These are phyloP conservation scores for Gentiana straminea DNA, from an alignment of 257 asterid genomes.

Conservation along the genomic window DNA sequence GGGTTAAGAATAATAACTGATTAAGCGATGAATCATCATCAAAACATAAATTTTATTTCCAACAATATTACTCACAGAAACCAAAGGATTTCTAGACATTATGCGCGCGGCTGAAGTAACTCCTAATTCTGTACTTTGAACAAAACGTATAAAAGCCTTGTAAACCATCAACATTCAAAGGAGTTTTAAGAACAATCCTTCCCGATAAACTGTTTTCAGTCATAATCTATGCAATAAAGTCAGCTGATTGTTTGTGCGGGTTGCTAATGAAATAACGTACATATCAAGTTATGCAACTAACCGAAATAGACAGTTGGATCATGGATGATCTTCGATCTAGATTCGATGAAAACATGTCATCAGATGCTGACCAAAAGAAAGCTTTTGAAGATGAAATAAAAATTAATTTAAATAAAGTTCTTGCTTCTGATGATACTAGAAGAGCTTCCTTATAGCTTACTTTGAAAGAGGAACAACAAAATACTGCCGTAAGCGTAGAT, in stretches of 20 bases:
- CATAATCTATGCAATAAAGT: too few species aligned
- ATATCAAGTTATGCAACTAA: slow-evolving; percentile 46
- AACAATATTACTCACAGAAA: too few species aligned
- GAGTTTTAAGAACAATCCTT: too few species aligned
- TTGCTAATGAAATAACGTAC: slow-evolving; percentile 75
- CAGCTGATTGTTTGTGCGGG: slow-evolving; percentile 27
- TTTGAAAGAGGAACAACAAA: slow-evolving; percentile 81
- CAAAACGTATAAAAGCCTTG: too few species aligned
- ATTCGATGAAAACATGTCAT: slow-evolving; percentile 44
- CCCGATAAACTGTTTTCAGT: too few species aligned
- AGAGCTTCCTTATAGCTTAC: slow-evolving; percentile 71
- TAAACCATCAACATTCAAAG: too few species aligned
- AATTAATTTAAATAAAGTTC: slow-evolving; percentile 44
- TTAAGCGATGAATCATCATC: too few species aligned
- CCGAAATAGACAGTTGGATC: slow-evolving; percentile 51
- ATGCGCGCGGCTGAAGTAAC: too few species aligned
- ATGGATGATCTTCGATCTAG: slow-evolving; percentile 54
- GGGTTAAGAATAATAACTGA: too few species aligned
- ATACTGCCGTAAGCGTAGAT: slow-evolving; percentile 53
- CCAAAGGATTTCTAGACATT: too few species aligned
- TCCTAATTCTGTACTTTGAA: too few species aligned
- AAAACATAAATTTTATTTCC: too few species aligned
- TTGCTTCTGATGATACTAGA: slow-evolving; percentile 70
- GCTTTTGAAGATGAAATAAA: slow-evolving; percentile 56
- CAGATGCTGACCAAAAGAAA: slow-evolving; percentile 54